Conservation (phyloP, 805 yeast genomes). For the Suhomyces canberraensis region DNA sequence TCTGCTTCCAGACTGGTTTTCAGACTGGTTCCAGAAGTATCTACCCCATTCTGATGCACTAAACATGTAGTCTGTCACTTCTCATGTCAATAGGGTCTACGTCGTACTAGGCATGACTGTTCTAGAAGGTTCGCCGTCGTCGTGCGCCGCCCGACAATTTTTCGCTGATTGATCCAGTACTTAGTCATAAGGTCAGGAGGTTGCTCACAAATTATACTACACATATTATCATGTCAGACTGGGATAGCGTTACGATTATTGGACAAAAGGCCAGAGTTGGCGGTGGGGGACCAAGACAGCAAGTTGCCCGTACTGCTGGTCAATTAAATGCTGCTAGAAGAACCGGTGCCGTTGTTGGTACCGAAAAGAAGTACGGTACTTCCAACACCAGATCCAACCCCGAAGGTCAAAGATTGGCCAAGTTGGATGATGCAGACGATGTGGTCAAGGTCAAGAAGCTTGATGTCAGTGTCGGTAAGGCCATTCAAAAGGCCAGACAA, state of each 20-base stretch:
- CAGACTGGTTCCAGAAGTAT: too few species aligned
- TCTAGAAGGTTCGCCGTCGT: constrained; percentile 4
- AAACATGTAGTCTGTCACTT: too few species aligned
- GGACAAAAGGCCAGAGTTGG: constrained; percentile 89
- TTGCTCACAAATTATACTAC: not conserved
- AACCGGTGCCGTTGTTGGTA: constrained; percentile 81
- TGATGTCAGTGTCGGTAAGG: constrained; percentile 80
- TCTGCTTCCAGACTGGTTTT: too few species aligned
- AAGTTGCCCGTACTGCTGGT: constrained; percentile 73
- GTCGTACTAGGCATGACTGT: too few species aligned
- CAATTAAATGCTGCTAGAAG: constrained; percentile 93
- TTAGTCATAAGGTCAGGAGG: not conserved
- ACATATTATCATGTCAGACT: constrained; percentile 51
- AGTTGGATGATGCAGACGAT: constrained; percentile 89
- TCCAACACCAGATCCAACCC: constrained; percentile 61
- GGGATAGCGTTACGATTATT: constrained; percentile 89
- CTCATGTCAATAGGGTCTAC: too few species aligned
- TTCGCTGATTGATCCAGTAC: not conserved
- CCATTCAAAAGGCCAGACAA: constrained; percentile 79
- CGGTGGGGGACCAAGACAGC: constrained; percentile 81
- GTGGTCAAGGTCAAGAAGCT: constrained; percentile 90
- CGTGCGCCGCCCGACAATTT: constrained; percentile 2
- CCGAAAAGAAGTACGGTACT: constrained; percentile 85
- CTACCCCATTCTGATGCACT: too few species aligned
- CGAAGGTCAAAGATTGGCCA: constrained; percentile 94